phyloP scores from a whole-genome alignment of 2,329 filamentous ascomycete genomes.

The Aspergillus fijiensis region DNA sequence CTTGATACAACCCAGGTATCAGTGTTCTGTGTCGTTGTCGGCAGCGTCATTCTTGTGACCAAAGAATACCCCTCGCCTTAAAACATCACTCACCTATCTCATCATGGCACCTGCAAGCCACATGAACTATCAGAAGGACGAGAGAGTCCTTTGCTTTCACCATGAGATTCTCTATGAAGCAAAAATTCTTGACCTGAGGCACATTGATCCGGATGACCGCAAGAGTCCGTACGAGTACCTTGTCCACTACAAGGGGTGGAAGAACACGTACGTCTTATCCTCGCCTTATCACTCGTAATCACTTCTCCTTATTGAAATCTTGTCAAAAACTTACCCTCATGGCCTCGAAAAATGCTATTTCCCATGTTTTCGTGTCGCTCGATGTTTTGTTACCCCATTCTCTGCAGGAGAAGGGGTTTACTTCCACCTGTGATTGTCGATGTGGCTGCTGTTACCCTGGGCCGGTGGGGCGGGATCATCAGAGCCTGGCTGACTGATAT shows the following conservation, averaged over 20 bases:
- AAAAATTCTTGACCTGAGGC: constrained; percentile 80
- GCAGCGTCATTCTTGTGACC: background rate
- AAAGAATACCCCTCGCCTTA: background rate
- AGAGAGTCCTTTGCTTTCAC: constrained; percentile 95
- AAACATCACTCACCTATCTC: constrained; percentile 1
- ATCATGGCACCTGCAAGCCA: constrained; percentile 61
- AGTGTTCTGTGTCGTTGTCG: background rate
- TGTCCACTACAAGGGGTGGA: constrained; percentile 99
- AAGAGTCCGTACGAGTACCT: constrained; percentile 80
- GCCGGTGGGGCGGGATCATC: background rate
- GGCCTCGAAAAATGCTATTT: background rate
- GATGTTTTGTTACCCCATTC: background rate
- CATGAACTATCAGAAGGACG: constrained; percentile 68
- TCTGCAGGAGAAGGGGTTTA: background rate
- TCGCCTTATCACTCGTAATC: constrained; percentile 11
- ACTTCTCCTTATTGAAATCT: background rate
- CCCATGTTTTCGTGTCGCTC: background rate
- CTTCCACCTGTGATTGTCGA: constrained; percentile 1
- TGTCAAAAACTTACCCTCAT: background rate
- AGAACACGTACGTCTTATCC: constrained; percentile 71
- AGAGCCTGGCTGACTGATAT: constrained; percentile 14
- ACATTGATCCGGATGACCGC: constrained; percentile 63
- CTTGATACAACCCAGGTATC: background rate
- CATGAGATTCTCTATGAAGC: constrained; percentile 97
- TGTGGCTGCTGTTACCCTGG: background rate